phyloP scores from a whole-genome alignment of 495 filamentous ascomycete genomes.

The Aspergillus sclerotioniger region DNA sequence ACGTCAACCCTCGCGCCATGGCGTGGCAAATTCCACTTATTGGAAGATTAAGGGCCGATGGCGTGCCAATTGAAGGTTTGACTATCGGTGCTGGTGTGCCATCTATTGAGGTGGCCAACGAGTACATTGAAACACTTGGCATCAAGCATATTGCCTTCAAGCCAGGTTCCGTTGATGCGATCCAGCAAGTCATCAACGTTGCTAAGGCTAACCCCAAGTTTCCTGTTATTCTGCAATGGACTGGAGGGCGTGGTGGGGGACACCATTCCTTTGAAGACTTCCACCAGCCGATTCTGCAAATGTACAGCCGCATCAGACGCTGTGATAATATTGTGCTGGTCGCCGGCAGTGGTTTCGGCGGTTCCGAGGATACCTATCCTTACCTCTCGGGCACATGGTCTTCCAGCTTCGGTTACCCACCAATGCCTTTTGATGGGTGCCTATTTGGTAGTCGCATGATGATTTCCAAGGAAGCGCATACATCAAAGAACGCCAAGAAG shows the following conservation, averaged over 20 bases:
- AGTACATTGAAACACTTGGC: conserved; percentile 91
- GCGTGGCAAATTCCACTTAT: conserved; percentile 95
- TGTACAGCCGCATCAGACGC: conserved; percentile 82
- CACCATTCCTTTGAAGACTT: conserved; percentile 97
- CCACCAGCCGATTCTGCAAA: conserved; percentile 86
- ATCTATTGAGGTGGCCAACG: conserved; percentile 88
- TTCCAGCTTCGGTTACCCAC: conserved; percentile 76
- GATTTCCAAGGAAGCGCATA: conserved; percentile 93
- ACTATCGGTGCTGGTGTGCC: conserved; percentile 94
- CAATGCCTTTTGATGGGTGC: conserved; percentile 92
- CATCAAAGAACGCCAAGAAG: conserved; percentile 88
- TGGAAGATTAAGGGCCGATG: conserved; percentile 77
- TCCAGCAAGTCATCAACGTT: conserved; percentile 88
- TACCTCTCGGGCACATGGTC: conserved; percentile 91
- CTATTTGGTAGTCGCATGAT: conserved; percentile 91
- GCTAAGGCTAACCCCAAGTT: conserved; percentile 87
- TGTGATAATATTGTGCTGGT: conserved; percentile 84
- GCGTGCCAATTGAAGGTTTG: conserved; percentile 89
- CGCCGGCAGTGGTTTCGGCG: conserved; percentile 90
- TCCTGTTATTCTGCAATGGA: conserved; percentile 92
- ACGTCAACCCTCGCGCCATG: conserved; percentile 95
- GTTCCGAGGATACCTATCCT: conserved; percentile 86
- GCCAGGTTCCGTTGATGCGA: conserved; percentile 84
- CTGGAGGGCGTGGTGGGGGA: conserved; percentile 87
- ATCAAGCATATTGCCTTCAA: conserved; percentile 96